phyloP scores from a whole-genome alignment of 352 stramenopile genomes.

The Plasmopara muralis region DNA sequence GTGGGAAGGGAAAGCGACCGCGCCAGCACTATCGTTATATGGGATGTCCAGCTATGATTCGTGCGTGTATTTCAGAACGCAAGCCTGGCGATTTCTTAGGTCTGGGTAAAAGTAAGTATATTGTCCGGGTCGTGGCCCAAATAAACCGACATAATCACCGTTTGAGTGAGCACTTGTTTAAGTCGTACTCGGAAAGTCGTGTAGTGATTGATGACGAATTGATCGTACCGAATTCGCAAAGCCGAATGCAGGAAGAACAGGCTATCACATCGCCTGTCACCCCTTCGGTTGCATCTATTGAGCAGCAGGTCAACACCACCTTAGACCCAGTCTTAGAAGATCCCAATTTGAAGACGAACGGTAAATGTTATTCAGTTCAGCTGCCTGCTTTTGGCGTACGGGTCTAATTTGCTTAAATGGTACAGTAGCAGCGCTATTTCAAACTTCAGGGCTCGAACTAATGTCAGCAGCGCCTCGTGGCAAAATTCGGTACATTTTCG shows the following conservation, averaged over 20 bases:
- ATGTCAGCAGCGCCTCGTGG: slow-evolving; percentile 41
- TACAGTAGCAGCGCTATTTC: slow-evolving; percentile 39
- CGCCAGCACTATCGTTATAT: slow-evolving; percentile 81
- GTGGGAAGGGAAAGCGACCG: slow-evolving; percentile 71
- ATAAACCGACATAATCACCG: slow-evolving; percentile 84
- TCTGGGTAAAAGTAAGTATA: slow-evolving; percentile 62
- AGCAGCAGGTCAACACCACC: slow-evolving; percentile 26
- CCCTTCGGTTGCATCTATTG: slow-evolving; percentile 18
- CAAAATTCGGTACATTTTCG: slow-evolving; percentile 44
- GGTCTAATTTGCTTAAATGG: slow-evolving; percentile 9
- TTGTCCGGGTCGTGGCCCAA: slow-evolving; percentile 78
- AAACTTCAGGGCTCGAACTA: slow-evolving; percentile 49
- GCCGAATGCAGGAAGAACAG: slow-evolving; percentile 46
- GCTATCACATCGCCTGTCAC: slow-evolving; percentile 4
- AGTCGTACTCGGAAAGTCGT: slow-evolving; percentile 81
- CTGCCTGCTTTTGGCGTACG: neutral
- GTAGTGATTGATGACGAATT: slow-evolving; percentile 82
- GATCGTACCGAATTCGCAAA: slow-evolving; percentile 37
- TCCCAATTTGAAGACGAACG: slow-evolving; percentile 37
- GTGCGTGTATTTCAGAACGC: slow-evolving; percentile 72
- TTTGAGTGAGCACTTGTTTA: slow-evolving; percentile 81
- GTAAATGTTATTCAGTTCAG: slow-evolving; percentile 21
- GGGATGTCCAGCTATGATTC: slow-evolving; percentile 79
- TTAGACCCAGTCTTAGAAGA: slow-evolving; percentile 46
- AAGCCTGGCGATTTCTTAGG: slow-evolving; percentile 43